Percentiles rank a stretch among this genome's conserved stretches.
These are phyloP conservation scores for Conringia planisiliqua DNA, from an alignment of 345 rosid species.

Conservation along the genomic window DNA sequence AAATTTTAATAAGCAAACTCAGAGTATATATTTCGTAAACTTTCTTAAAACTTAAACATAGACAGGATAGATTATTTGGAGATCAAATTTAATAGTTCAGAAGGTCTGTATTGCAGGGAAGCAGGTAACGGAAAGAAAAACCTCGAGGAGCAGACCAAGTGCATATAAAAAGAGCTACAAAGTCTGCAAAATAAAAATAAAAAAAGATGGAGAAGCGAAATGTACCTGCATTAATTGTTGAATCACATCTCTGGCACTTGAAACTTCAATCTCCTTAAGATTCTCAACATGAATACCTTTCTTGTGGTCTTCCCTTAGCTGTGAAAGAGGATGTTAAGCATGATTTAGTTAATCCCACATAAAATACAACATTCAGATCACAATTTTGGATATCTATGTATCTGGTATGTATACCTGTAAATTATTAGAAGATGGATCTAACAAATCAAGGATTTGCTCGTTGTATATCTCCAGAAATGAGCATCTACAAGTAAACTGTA, in stretches of 20 bases:
- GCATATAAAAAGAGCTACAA: neutral
- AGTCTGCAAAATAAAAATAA: neutral
- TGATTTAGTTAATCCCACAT: neutral
- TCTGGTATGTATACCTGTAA: conserved; percentile 55
- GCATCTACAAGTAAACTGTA: conserved; percentile 81
- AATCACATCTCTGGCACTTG: conserved; percentile 83
- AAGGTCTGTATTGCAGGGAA: neutral
- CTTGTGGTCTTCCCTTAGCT: conserved; percentile 94
- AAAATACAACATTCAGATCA: neutral
- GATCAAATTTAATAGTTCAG: no score
- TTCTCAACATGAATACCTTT: conserved; percentile 95
- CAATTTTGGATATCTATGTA: neutral
- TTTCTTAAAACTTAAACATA: neutral
- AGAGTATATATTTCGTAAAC: neutral
- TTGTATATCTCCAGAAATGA: conserved; percentile 97
- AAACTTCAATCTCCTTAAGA: conserved; percentile 87
- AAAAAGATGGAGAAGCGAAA: neutral
- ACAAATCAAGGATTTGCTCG: conserved; percentile 93
- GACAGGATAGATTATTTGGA: neutral
- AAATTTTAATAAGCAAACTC: neutral
- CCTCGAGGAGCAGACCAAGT: neutral
- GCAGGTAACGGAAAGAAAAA: neutral
- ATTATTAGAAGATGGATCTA: conserved; percentile 82
- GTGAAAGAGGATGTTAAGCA: conserved; percentile 1
- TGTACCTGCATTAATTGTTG: conserved; percentile 84